Evolutionary conservation across 768 basidiomycete genomes (phyloP).

Genomic region (Sistotremastrum niveocremeum): DNA sequence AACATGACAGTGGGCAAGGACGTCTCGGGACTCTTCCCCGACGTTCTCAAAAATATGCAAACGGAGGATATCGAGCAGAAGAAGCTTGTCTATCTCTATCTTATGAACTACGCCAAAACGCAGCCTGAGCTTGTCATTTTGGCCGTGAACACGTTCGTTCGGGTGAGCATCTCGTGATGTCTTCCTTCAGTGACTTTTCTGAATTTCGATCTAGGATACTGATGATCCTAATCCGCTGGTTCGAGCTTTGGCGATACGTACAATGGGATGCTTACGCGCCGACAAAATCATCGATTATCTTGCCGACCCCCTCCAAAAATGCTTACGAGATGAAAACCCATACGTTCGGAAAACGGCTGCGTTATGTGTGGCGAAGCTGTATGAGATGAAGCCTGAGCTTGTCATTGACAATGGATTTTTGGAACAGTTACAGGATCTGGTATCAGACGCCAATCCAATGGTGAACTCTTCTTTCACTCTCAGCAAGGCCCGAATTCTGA

Average conservation of each 20-base stretch:
- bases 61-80: constrained; percentile 99
- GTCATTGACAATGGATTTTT: constrained; percentile 93
- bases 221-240: constrained; percentile 96
- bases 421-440: constrained; percentile 80
- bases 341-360: constrained; percentile 98
- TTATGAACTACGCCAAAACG: constrained; percentile 99
- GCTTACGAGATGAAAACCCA: constrained; percentile 88
- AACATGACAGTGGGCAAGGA: constrained; percentile 99
- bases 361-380: constrained; percentile 91
- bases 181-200: background rate
- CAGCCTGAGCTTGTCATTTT: constrained; percentile 98
- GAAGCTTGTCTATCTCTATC: constrained; percentile 97
- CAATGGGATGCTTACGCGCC: constrained; percentile 93
- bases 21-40: constrained; percentile 90
- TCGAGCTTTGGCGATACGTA: constrained; percentile 89
- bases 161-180: constrained; percentile 17
- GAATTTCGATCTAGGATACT: constrained; percentile 48
- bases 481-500: too few species aligned
- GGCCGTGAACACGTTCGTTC: constrained; percentile 96
- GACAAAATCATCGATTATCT: constrained; percentile 99
- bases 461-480: constrained; percentile 27
- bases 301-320: constrained; percentile 87
- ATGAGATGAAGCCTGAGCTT: constrained; percentile 91
- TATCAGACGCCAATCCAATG: constrained; percentile 95
- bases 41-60: constrained; percentile 99